These are phyloP conservation scores for Malus hybrid DNA, from an alignment of 331 rosid genomes.

Conservation along the genomic window DNA sequence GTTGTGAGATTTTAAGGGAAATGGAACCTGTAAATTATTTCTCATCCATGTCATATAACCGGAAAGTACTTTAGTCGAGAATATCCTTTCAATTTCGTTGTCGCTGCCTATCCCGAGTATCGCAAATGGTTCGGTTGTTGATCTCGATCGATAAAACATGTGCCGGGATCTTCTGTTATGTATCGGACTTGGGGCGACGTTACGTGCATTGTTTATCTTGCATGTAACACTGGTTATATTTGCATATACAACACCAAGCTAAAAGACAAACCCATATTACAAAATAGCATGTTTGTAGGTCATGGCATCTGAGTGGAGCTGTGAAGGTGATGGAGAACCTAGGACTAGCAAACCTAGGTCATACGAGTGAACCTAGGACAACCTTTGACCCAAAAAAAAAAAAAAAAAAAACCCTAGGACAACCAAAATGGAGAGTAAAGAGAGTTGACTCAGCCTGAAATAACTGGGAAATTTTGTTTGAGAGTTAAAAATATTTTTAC, in stretches of 20 bases:
- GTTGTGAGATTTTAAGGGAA: background rate
- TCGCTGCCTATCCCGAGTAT: background rate
- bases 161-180: no score
- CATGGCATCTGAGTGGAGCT: background rate
- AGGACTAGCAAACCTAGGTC: no score
- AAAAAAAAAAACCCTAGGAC: no score
- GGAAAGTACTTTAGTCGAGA: background rate
- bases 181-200: background rate
- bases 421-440: no score
- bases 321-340: no score
- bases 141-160: background rate
- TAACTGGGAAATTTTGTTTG: no score
- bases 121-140: background rate
- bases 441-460: no score
- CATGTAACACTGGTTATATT: background rate
- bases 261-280: background rate
- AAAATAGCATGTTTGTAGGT: background rate
- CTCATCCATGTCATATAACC: background rate
- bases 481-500: no score
- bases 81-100: background rate
- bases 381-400: no score
- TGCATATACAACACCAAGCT: background rate
- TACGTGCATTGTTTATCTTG: background rate
- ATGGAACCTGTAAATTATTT: slow-evolving; percentile 23
- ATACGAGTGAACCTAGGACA: no score